Evolutionary conservation across 2,329 filamentous ascomycete species (phyloP).

Genomic region (Septoria petroselini): DNA sequence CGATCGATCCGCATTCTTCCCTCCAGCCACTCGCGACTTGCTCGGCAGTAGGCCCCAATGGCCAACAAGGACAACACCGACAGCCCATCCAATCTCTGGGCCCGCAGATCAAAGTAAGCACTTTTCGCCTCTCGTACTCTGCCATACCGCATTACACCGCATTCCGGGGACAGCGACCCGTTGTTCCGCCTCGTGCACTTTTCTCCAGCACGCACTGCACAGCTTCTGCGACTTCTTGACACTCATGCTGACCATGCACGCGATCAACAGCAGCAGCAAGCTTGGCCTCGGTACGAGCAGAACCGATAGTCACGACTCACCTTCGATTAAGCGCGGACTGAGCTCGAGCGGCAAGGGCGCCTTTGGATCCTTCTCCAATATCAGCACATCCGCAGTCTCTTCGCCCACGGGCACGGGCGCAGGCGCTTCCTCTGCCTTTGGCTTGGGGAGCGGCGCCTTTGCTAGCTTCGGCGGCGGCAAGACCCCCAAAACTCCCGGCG

Average conservation of each 20-base stretch:
- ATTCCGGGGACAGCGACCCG: background rate
- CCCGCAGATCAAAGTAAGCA: slow-evolving; percentile 80
- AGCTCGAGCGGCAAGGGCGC: slow-evolving; percentile 68
- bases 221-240: background rate
- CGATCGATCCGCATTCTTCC: background rate
- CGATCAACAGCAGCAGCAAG: slow-evolving; percentile 68
- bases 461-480: slow-evolving; percentile 78
- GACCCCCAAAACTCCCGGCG: slow-evolving; percentile 73
- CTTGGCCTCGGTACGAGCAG: slow-evolving; percentile 80
- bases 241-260: slow-evolving; percentile 30
- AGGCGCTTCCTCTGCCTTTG: slow-evolving; percentile 83
- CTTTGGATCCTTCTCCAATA: slow-evolving; percentile 70
- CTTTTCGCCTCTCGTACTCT: too few relatives aligned
- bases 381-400: slow-evolving; percentile 61
- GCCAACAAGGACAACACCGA: slow-evolving; percentile 36
- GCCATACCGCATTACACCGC: background rate
- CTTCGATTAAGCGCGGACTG: slow-evolving; percentile 68
- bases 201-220: background rate
- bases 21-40: background rate
- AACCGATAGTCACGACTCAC: slow-evolving; percentile 55
- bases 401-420: slow-evolving; percentile 73
- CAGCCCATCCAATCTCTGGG: slow-evolving; percentile 57
- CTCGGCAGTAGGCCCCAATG: slow-evolving; percentile 27
- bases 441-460: slow-evolving; percentile 90
- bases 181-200: too few relatives aligned